Percentiles rank a stretch among this genome's conserved stretches.
Evolutionary conservation across 441 rosid species (phyloP).

Genomic region (Jatropha podagrica): DNA sequence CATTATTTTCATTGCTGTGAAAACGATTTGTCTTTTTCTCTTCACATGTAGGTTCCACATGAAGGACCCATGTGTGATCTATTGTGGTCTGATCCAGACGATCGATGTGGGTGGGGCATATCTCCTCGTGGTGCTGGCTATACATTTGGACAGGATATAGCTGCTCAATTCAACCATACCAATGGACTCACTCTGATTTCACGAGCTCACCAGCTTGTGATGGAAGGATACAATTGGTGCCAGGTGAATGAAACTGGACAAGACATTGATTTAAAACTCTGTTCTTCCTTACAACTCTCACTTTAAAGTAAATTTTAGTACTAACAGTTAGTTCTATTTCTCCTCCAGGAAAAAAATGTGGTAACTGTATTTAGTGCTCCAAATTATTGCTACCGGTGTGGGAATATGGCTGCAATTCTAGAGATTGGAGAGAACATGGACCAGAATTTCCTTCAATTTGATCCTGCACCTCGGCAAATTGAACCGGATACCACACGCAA

Average conservation of each 20-base stretch:
- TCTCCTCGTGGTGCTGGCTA: constrained; percentile 99
- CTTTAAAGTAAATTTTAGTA: neutral
- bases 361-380: constrained; percentile 99
- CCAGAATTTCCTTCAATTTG: constrained; percentile 94
- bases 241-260: constrained; percentile 51
- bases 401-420: constrained; percentile 97
- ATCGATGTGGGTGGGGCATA: constrained; percentile 99
- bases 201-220: constrained; percentile 98
- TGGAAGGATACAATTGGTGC: constrained; percentile 99
- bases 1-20: neutral
- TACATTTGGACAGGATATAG: constrained; percentile 97
- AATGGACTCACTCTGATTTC: constrained; percentile 92
- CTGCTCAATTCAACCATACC: constrained; percentile 75
- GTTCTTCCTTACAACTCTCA: neutral
- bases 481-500: constrained; percentile 96
- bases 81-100: constrained; percentile 99
- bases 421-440: constrained; percentile 99
- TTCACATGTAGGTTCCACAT: constrained; percentile 76
- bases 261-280: neutral
- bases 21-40: constrained; percentile 7
- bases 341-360: constrained; percentile 80
- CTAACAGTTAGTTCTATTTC: neutral
- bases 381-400: constrained; percentile 96
- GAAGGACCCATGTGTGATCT: constrained; percentile 99
- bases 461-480: constrained; percentile 97